phyloP scores from a whole-genome alignment of 306 rosid genomes.

The Quercus variabilis region DNA sequence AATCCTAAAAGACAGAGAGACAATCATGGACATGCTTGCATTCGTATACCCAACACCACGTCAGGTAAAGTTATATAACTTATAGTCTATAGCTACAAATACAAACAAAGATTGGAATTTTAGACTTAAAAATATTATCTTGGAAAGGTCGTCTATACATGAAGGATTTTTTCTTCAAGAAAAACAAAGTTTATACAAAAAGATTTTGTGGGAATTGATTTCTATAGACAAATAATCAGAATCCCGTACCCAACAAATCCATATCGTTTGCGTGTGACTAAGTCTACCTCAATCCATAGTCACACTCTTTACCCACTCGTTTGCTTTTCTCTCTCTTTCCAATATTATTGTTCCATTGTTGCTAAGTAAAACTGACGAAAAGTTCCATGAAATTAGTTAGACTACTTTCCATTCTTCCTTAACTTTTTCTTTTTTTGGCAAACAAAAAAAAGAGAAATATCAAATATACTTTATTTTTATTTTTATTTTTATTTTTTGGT shows the following conservation, averaged over 20 bases:
- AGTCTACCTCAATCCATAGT: slow-evolving; percentile 25
- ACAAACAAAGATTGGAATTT: not conserved
- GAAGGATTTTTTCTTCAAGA: too few relatives aligned
- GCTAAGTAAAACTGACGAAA: slow-evolving; percentile 58
- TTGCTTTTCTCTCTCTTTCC: slow-evolving; percentile 20
- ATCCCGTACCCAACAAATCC: slow-evolving; percentile 25
- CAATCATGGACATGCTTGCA: slow-evolving; percentile 54
- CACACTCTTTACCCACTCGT: slow-evolving; percentile 23
- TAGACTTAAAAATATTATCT: not conserved
- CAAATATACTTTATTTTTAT: not conserved
- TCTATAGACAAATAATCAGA: not conserved
- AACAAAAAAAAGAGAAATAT: not conserved
- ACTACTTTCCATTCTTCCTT: not conserved
- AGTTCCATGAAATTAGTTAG: slow-evolving; percentile 24
- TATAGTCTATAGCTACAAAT: slow-evolving; percentile 22
- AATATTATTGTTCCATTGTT: slow-evolving; percentile 38
- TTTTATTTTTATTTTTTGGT: not conserved
- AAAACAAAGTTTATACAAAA: too few relatives aligned
- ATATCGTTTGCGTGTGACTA: slow-evolving; percentile 42
- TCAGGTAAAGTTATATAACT: slow-evolving; percentile 65
- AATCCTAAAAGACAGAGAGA: slow-evolving; percentile 60
- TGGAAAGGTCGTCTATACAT: not conserved
- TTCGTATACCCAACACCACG: slow-evolving; percentile 60
- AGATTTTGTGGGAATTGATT: too few relatives aligned
- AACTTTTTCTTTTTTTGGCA: not conserved